Percentiles rank a stretch among this genome's conserved stretches.
Conservation (phyloP, 163 green algal species). For the Picocystis sp. region DNA sequence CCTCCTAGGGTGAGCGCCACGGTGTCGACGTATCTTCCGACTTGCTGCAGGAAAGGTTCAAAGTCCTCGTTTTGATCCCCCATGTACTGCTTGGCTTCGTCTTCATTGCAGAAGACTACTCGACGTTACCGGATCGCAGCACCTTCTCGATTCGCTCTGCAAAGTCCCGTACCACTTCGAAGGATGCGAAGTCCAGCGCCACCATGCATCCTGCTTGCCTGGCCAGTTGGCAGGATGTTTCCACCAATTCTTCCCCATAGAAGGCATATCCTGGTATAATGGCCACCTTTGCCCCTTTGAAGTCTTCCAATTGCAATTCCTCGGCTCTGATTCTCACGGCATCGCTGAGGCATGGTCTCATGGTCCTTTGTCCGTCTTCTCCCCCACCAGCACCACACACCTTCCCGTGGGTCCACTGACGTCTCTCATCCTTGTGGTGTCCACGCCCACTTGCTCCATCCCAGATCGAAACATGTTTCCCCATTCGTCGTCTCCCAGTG, state of each 20-base stretch:
- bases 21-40: constrained; percentile 13
- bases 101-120: constrained; percentile 48
- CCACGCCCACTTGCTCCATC: constrained; percentile 30
- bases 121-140: constrained; percentile 17
- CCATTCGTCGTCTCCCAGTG: constrained; percentile 39
- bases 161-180: constrained; percentile 45
- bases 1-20: constrained; percentile 44
- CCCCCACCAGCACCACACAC: constrained; percentile 31
- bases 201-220: constrained; percentile 21
- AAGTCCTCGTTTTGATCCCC: constrained; percentile 15
- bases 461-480: constrained; percentile 33
- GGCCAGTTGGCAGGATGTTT: constrained; percentile 28
- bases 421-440: constrained; percentile 17
- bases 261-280: constrained; percentile 33
- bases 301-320: constrained; percentile 14
- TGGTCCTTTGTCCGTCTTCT: constrained; percentile 32
- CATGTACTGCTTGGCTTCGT: constrained; percentile 24
- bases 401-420: constrained; percentile 20
- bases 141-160: constrained; percentile 16
- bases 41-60: constrained; percentile 15
- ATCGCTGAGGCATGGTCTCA: constrained; percentile 37
- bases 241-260: constrained; percentile 32
- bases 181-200: constrained; percentile 48
- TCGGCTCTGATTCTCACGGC: constrained; percentile 8
- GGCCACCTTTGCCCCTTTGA: constrained; percentile 16